These are phyloP conservation scores for Candida awuae DNA, from an alignment of 805 yeast genomes.

Conservation along the genomic window DNA sequence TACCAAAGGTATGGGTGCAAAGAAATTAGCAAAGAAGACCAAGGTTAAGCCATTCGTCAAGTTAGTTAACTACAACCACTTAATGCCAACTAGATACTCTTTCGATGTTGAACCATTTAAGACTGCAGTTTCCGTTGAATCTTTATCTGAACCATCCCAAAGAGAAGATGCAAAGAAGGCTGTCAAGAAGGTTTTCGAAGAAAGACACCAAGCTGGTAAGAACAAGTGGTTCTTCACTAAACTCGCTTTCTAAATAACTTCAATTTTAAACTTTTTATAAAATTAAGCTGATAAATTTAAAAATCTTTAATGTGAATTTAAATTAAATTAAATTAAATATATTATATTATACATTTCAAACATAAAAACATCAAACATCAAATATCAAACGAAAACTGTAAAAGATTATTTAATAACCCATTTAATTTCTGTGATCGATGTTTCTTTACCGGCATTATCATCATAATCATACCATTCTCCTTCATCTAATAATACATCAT, in stretches of 20 bases:
- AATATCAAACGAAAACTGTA: too few relatives aligned
- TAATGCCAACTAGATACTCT: slow-evolving; percentile 99
- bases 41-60: slow-evolving; percentile 98
- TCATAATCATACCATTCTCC: slow-evolving; percentile 95
- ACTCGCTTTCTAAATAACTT: slow-evolving; percentile 32
- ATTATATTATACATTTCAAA: neutral
- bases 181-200: slow-evolving; percentile 98
- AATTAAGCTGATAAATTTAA: slow-evolving; percentile 9
- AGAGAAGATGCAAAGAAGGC: slow-evolving; percentile 98
- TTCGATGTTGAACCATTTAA: slow-evolving; percentile 95
- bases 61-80: slow-evolving; percentile 98
- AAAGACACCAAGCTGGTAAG: slow-evolving; percentile 98
- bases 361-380: too few relatives aligned
- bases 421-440: slow-evolving; percentile 62
- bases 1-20: slow-evolving; percentile 88
- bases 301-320: slow-evolving; percentile 11
- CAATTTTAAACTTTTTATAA: neutral
- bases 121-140: slow-evolving; percentile 82
- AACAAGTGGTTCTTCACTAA: slow-evolving; percentile 99
- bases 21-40: slow-evolving; percentile 95
- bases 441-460: slow-evolving; percentile 73
- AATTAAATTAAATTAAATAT: neutral
- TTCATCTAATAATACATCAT: slow-evolving; percentile 55
- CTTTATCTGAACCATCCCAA: slow-evolving; percentile 96
- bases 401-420: slow-evolving; percentile 57